A percentile compares a stretch with the other conserved stretches of the same genome.
Evolutionary conservation across 2,329 filamentous ascomycete species (phyloP).

Genomic region (Talaromyces sp.): DNA sequence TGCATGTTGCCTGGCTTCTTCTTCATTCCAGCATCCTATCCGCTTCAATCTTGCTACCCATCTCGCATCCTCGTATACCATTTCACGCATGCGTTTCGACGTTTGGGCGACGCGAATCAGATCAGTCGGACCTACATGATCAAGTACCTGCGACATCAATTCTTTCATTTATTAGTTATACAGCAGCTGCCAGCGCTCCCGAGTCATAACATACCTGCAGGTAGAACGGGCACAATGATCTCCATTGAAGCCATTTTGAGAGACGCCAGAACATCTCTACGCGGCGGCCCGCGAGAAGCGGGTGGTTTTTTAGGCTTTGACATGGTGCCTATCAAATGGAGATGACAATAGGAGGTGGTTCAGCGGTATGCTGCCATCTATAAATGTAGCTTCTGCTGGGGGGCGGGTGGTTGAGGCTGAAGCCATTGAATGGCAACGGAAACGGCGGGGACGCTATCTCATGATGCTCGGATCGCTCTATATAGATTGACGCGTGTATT

Average conservation of each 20-base stretch:
- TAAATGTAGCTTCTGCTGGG: not conserved
- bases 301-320: conserved; percentile 49
- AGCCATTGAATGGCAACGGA: conserved; percentile 9
- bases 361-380: not conserved
- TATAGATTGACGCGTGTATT: not conserved
- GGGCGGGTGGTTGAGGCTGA: not conserved
- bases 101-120: conserved; percentile 80
- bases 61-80: conserved; percentile 96
- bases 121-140: conserved; percentile 81
- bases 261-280: conserved; percentile 63
- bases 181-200: not conserved
- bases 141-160: conserved; percentile 81
- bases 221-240: conserved; percentile 71
- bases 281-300: conserved; percentile 32
- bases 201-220: conserved; percentile 62
- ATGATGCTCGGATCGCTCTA: not conserved
- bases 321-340: conserved; percentile 35
- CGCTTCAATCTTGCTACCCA: conserved; percentile 83
- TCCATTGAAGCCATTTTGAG: conserved; percentile 78
- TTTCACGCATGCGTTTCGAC: conserved; percentile 85
- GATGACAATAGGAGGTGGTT: conserved; percentile 16
- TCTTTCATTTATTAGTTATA: conserved; percentile 53
- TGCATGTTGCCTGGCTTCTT: conserved; percentile 73
- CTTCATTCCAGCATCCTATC: conserved; percentile 91
- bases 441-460: not conserved